These are phyloP conservation scores for Ogataea methanolica DNA, from an alignment of 805 yeast species.

Conservation along the genomic window DNA sequence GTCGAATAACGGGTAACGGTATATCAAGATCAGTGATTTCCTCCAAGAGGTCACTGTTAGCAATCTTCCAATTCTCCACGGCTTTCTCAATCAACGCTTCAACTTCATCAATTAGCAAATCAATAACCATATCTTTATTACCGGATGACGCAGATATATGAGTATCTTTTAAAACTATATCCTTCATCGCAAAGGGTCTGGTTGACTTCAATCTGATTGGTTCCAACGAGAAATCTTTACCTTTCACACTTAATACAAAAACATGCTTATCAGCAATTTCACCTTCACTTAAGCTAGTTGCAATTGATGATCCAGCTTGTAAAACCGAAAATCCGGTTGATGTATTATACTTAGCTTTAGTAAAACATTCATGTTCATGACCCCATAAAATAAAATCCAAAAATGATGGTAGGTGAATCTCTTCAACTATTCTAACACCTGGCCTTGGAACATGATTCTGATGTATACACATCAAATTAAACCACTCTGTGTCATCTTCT, in stretches of 20 bases:
- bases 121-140: slow-evolving; percentile 54
- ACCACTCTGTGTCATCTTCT: slow-evolving; percentile 61
- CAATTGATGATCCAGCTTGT: slow-evolving; percentile 93
- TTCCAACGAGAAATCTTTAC: slow-evolving; percentile 50
- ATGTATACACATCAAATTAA: slow-evolving; percentile 80
- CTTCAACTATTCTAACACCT: slow-evolving; percentile 80
- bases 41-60: slow-evolving; percentile 24
- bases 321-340: slow-evolving; percentile 68
- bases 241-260: slow-evolving; percentile 64
- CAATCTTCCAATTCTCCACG: slow-evolving; percentile 38
- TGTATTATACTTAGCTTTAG: slow-evolving; percentile 57
- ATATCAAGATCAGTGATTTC: slow-evolving; percentile 31
- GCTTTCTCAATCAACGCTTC: slow-evolving; percentile 65
- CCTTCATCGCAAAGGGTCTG: slow-evolving; percentile 77
- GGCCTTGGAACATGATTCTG: slow-evolving; percentile 87
- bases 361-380: slow-evolving; percentile 93
- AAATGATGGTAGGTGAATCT: slow-evolving; percentile 73
- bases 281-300: slow-evolving; percentile 83
- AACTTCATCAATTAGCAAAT: slow-evolving; percentile 57
- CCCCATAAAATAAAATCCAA: slow-evolving; percentile 92
- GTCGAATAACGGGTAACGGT: slow-evolving; percentile 79
- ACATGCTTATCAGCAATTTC: slow-evolving; percentile 75
- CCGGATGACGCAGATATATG: slow-evolving; percentile 57
- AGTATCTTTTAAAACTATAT: slow-evolving; percentile 49
- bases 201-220: slow-evolving; percentile 64